Evolutionary conservation across 345 rosid genomes (phyloP).

Genomic region (Murraya koenigii): DNA sequence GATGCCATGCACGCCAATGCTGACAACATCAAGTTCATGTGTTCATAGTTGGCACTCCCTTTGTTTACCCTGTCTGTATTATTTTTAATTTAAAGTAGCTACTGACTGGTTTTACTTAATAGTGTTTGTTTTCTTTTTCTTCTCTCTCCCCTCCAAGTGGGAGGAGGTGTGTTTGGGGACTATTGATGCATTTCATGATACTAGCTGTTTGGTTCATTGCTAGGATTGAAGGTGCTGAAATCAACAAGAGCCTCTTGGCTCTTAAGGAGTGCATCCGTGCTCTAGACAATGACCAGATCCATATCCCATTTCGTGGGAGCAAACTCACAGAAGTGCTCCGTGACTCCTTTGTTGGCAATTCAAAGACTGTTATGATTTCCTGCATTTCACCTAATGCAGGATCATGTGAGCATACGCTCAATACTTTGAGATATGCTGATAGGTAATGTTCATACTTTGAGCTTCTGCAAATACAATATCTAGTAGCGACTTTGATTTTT

Average conservation of each 20-base stretch:
- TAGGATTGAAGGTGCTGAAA: conserved; percentile 96
- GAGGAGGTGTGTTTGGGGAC: not conserved
- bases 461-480: conserved; percentile 1
- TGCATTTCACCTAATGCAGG: conserved; percentile 98
- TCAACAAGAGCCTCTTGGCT: conserved; percentile 94
- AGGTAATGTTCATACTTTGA: conserved; percentile 44
- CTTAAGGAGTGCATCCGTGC: conserved; percentile 98
- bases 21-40: not conserved
- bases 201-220: conserved; percentile 16
- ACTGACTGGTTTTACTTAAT: not conserved
- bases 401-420: conserved; percentile 91
- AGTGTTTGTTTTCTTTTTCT: not conserved
- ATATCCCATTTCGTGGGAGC: conserved; percentile 94
- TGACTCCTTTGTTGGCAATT: conserved; percentile 94
- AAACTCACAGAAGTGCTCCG: conserved; percentile 97
- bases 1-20: not conserved
- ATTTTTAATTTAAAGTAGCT: not conserved
- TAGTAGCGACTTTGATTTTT: conserved; percentile 1
- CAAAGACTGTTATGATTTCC: conserved; percentile 93
- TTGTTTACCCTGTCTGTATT: not conserved
- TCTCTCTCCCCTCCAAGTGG: not conserved
- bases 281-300: conserved; percentile 91
- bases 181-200: not conserved
- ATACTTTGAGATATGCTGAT: conserved; percentile 95
- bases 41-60: not conserved